Percentiles rank a stretch among this genome's conserved stretches.
Evolutionary conservation across 2,329 filamentous ascomycete species (phyloP).

Genomic region (Plenodomus biglobosus): DNA sequence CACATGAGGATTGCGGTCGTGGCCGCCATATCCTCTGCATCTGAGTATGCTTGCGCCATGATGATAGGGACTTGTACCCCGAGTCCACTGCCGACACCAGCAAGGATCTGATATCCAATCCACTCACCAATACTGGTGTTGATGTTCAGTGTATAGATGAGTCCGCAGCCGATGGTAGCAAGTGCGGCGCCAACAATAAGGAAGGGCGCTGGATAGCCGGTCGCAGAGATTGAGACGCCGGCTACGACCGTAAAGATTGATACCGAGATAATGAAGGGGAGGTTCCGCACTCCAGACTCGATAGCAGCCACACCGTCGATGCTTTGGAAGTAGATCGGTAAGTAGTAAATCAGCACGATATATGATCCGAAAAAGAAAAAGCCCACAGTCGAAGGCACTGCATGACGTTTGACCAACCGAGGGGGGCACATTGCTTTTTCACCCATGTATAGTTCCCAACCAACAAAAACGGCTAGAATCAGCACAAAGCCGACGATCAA

Average conservation of each 20-base stretch:
- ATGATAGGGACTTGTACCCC: slow-evolving; percentile 50
- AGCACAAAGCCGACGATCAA: slow-evolving; percentile 49
- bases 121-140: slow-evolving; percentile 30
- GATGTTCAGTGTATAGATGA: slow-evolving; percentile 43
- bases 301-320: slow-evolving; percentile 46
- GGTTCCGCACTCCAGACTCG: slow-evolving; percentile 40
- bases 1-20: slow-evolving; percentile 39
- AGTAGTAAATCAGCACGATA: slow-evolving; percentile 29
- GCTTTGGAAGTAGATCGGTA: slow-evolving; percentile 48
- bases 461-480: slow-evolving; percentile 40
- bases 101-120: slow-evolving; percentile 47
- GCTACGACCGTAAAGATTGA: slow-evolving; percentile 31
- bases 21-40: slow-evolving; percentile 43
- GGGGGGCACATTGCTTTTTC: slow-evolving; percentile 43
- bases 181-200: slow-evolving; percentile 41
- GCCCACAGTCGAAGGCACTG: slow-evolving; percentile 36
- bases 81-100: slow-evolving; percentile 45
- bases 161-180: slow-evolving; percentile 42
- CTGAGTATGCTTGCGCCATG: slow-evolving; percentile 48
- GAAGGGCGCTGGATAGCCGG: slow-evolving; percentile 42
- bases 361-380: slow-evolving; percentile 45
- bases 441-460: slow-evolving; percentile 41
- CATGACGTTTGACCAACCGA: slow-evolving; percentile 31
- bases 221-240: slow-evolving; percentile 29
- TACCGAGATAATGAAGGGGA: slow-evolving; percentile 37